Evolutionary conservation across 129 eudicot species (phyloP).

Genomic region (Mikania micrantha): DNA sequence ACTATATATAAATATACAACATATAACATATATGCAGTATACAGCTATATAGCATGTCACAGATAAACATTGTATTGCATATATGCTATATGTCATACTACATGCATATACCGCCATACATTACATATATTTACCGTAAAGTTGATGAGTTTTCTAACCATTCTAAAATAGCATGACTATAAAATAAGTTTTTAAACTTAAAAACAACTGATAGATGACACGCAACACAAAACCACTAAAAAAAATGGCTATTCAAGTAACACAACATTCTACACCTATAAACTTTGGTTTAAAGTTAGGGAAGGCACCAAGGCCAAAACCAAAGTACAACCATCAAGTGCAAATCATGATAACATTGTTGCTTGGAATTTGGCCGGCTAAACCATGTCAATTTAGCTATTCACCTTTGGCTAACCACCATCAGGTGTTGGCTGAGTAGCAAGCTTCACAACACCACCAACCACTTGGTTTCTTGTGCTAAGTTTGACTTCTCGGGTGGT

Average conservation of each 20-base stretch:
- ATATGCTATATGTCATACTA: no score
- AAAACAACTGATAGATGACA: background rate
- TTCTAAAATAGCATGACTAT: background rate
- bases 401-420: constrained; percentile 13
- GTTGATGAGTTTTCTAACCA: no score
- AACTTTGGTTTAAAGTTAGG: constrained; percentile 15
- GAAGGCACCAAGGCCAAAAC: constrained; percentile 20
- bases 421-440: constrained; percentile 20
- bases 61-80: no score
- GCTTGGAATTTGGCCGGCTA: constrained; percentile 15
- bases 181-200: background rate
- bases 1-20: no score
- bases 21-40: no score
- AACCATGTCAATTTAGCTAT: constrained; percentile 16
- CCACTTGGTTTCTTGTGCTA: constrained; percentile 38
- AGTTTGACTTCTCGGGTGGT: constrained; percentile 37
- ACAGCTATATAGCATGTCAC: no score
- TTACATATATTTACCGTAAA: no score
- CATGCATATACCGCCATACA: no score
- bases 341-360: constrained; percentile 13
- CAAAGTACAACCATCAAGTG: constrained; percentile 11
- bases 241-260: constrained; percentile 3
- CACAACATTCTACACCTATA: constrained; percentile 23
- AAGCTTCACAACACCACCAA: constrained; percentile 18
- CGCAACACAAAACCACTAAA: constrained; percentile 13